Conservation (phyloP, 2,329 filamentous ascomycete genomes). For the Sporothrix globosa region DNA sequence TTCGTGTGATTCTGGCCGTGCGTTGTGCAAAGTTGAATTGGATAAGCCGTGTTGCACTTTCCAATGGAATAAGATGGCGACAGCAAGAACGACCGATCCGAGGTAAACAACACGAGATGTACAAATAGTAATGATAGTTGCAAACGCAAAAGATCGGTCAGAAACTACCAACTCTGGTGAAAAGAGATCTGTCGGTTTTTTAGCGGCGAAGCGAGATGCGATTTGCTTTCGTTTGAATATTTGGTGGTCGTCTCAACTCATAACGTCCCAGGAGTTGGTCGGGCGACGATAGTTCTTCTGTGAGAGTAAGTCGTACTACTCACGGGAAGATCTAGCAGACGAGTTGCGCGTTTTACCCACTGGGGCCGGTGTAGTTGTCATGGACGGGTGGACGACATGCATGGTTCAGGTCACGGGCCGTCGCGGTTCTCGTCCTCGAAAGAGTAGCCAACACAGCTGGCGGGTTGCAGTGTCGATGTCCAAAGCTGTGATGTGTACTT, state of each 20-base stretch:
- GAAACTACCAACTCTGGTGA: background rate
- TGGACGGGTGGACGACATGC: slow-evolving; percentile 52
- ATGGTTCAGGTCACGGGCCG: slow-evolving; percentile 50
- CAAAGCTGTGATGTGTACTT: background rate
- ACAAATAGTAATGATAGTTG: background rate
- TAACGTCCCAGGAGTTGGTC: background rate
- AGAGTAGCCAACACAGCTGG: background rate
- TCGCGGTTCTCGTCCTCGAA: slow-evolving; percentile 40
- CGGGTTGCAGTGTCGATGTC: background rate
- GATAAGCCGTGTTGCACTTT: background rate
- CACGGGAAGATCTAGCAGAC: background rate
- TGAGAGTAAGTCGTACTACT: background rate
- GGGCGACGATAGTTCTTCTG: background rate
- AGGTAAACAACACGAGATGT: background rate
- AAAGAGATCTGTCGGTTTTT: background rate
- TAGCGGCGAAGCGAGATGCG: background rate
- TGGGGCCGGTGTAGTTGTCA: slow-evolving; percentile 40
- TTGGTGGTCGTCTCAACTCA: background rate
- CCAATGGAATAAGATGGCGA: background rate
- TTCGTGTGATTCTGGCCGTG: too few species aligned
- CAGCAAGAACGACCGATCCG: background rate
- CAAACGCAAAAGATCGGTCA: too few species aligned
- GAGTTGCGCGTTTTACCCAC: slow-evolving; percentile 17
- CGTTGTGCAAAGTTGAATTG: background rate
- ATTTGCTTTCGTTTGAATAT: background rate